Evolutionary conservation across 169 alveolate species (phyloP), one percentile per base, ranked within the genome.

Genomic region (Eimeria sp.): DNA sequence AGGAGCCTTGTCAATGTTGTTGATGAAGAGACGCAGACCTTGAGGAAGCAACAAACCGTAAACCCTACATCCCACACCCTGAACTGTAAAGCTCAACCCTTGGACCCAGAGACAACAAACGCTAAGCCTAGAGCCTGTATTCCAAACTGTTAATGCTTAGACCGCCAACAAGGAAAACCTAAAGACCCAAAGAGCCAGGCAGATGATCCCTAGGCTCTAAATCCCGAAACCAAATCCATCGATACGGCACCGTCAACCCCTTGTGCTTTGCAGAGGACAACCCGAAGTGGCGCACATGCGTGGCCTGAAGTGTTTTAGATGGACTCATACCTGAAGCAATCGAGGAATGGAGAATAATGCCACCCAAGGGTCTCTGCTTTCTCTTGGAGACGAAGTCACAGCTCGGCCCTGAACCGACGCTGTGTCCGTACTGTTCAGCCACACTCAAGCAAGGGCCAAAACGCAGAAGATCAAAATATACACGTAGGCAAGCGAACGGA

Each of bases 341-440:
- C 4, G 99, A 98, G 0, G 99, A 96, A 27, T 99, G 99, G n/a
- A 99, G 95, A 45, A 99, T 94, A n/a, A 98, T 92, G 11, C 99
- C 99, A 2, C 98, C 99, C 4, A 98, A 97, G 10, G 98, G 97
- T 49, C 51, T 88, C n/a, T 91, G 54, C n/a, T 87, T 75, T 5
- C 61, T 76, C 54, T 89, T 57, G 34, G 54, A 40, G n/a, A 96
- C 97, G 14, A 98, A 91, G 90, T 98, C 98, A 70, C 98, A 97
- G 45, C 98, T 73, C n/a, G 99, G 98, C 40, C 98, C 99, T 22
- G 99, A 96, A 30, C 99, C 99, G 43, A 99, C 95, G 25, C 98
- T 96, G 88, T 98, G 97, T 30, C 99, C 99, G 92, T 98, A 98
- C 95, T 94, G 40, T 34, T 34, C 40, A 34, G 40, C 40, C 40